These are phyloP conservation scores for Eimeria necatrix DNA, from an alignment of 169 alveolate genomes.

Conservation along the genomic window DNA sequence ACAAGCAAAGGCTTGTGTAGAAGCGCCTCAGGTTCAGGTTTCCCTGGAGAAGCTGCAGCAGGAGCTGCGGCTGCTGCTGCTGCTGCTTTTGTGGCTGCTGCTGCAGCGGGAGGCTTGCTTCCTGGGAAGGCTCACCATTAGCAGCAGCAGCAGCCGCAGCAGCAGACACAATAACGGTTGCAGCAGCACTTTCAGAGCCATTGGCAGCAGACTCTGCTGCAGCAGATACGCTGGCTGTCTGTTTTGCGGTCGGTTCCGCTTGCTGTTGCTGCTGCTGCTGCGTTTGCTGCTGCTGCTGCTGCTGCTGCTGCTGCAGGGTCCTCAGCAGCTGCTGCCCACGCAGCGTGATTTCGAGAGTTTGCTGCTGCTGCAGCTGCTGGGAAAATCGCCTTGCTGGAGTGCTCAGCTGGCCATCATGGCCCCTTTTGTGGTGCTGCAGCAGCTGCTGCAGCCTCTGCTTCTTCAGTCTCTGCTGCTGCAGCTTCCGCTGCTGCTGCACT, in stretches of 20 bases:
- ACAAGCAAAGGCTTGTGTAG: neutral
- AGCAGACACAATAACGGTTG: neutral
- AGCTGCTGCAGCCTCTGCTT: slow-evolving; percentile 1
- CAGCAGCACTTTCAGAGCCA: neutral
- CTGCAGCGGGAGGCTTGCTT: neutral
- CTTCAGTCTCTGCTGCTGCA: neutral
- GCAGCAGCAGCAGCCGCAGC: slow-evolving; percentile 21
- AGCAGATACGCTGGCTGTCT: neutral
- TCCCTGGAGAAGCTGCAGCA: slow-evolving; percentile 45
- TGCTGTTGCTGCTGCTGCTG: slow-evolving; percentile 32
- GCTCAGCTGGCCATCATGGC: neutral
- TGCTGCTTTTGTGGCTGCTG: slow-evolving; percentile 32
- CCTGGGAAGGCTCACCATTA: neutral
- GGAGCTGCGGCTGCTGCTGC: slow-evolving; percentile 6
- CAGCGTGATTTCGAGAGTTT: neutral
- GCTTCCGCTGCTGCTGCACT: slow-evolving; percentile 19
- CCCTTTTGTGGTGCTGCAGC: slow-evolving; percentile 36
- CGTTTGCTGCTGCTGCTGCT: slow-evolving; percentile 35
- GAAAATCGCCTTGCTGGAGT: neutral
- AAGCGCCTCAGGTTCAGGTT: neutral
- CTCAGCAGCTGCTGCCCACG: neutral
- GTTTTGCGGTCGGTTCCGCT: neutral
- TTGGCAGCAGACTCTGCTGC: neutral
- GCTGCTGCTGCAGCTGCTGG: slow-evolving; percentile 44
- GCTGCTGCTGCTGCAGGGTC: slow-evolving; percentile 25